Conservation (phyloP, 352 stramenopile species). For the Globisporangium middletonii region DNA sequence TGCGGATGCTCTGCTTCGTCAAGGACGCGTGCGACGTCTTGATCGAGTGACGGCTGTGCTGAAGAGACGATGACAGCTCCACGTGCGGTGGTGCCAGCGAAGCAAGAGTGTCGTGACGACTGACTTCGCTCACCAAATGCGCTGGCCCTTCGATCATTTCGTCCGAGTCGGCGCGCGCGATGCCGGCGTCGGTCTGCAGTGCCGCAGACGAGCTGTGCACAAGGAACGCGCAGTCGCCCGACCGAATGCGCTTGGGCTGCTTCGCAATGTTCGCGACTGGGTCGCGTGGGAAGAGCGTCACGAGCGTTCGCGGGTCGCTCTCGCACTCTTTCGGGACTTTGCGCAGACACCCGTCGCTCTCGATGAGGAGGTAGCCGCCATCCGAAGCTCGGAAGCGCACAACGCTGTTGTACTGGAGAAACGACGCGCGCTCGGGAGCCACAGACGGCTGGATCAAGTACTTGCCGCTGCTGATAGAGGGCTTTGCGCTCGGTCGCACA, state of each 20-base stretch:
- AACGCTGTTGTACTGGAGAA: conserved; percentile 28
- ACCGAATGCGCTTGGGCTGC: conserved; percentile 18
- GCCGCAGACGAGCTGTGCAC: conserved; percentile 18
- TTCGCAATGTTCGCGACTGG: conserved; percentile 12
- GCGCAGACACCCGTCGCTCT: conserved; percentile 23
- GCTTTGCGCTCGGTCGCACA: neutral
- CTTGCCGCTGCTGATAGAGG: neutral
- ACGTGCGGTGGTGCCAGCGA: too few species aligned
- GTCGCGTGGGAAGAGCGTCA: conserved; percentile 34
- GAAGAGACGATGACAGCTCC: neutral
- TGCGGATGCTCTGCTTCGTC: conserved; percentile 10
- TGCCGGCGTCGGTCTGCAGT: conserved; percentile 7
- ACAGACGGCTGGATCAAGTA: neutral
- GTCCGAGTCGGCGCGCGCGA: conserved; percentile 15
- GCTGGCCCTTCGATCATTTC: conserved; percentile 7
- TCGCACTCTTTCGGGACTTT: conserved; percentile 19
- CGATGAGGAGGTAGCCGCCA: conserved; percentile 31
- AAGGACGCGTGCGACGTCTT: neutral
- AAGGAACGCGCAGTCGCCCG: conserved; percentile 25
- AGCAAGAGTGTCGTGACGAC: too few species aligned
- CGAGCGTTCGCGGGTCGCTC: conserved; percentile 25
- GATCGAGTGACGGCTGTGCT: neutral
- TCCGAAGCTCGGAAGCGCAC: conserved; percentile 35
- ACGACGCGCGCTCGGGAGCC: neutral
- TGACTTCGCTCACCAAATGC: conserved; percentile 4